phyloP scores from a whole-genome alignment of 2,329 filamentous ascomycete species.

The Penicillium italicum region DNA sequence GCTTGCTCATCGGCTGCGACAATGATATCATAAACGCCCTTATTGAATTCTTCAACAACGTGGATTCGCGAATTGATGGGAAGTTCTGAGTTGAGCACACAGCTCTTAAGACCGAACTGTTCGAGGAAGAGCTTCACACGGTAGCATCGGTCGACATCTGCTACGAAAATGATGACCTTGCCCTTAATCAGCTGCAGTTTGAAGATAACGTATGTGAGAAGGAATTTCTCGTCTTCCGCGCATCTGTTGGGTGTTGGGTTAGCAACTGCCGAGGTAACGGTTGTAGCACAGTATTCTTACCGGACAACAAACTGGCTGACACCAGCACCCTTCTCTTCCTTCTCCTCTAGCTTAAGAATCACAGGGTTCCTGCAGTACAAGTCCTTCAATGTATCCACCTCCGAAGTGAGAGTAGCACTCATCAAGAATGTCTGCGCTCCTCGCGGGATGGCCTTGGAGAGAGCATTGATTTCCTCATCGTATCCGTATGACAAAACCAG shows the following conservation, averaged over 20 bases:
- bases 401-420: slow-evolving; percentile 85
- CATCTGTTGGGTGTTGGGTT: slow-evolving; percentile 51
- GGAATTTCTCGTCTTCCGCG: slow-evolving; percentile 95
- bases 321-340: slow-evolving; percentile 70
- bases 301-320: slow-evolving; percentile 86
- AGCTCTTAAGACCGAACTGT: slow-evolving; percentile 92
- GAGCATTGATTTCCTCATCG: slow-evolving; percentile 77
- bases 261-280: slow-evolving; percentile 17
- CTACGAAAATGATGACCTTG: slow-evolving; percentile 81
- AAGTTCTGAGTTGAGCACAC: slow-evolving; percentile 88
- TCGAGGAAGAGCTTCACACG: slow-evolving; percentile 91
- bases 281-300: slow-evolving; percentile 41
- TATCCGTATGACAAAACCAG: slow-evolving; percentile 92
- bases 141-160: slow-evolving; percentile 85
- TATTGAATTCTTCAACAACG: slow-evolving; percentile 96
- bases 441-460: slow-evolving; percentile 74
- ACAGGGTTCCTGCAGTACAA: slow-evolving; percentile 81
- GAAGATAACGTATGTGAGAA: slow-evolving; percentile 90
- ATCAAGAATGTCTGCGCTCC: slow-evolving; percentile 88
- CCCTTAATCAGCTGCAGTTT: slow-evolving; percentile 92
- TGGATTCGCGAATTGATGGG: slow-evolving; percentile 91
- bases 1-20: slow-evolving; percentile 93
- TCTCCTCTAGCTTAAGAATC: slow-evolving; percentile 76
- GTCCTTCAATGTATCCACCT: slow-evolving; percentile 78
- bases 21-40: slow-evolving; percentile 94